These are phyloP conservation scores for Xylaria sp. DNA, from an alignment of 495 filamentous ascomycete species.

Conservation along the genomic window DNA sequence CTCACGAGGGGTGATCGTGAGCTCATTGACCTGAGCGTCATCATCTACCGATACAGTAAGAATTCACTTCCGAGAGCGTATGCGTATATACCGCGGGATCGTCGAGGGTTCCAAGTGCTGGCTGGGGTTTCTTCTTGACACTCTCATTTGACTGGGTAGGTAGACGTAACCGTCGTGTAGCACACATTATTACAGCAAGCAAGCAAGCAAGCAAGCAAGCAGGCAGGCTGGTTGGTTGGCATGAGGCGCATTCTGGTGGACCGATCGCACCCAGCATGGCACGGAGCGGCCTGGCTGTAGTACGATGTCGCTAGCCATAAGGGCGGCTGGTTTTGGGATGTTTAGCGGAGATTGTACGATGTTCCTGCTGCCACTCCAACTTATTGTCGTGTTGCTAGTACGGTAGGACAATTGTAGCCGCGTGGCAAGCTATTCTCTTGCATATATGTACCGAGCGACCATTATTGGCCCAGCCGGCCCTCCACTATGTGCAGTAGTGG, in stretches of 20 bases:
- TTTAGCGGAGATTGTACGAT: slow-evolving; percentile 15
- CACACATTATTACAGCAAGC: too few species aligned
- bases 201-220: too few species aligned
- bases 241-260: not conserved
- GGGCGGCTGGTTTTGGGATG: slow-evolving; percentile 7
- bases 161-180: too few species aligned
- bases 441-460: not conserved
- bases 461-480: slow-evolving; percentile 8
- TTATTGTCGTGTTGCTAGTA: not conserved
- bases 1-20: slow-evolving; percentile 10
- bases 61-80: not conserved
- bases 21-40: not conserved
- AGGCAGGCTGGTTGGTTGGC: not conserved
- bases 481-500: slow-evolving; percentile 7
- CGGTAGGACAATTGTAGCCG: slow-evolving; percentile 3
- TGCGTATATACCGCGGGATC: not conserved
- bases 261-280: not conserved
- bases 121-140: not conserved
- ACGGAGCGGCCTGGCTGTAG: not conserved
- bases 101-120: not conserved
- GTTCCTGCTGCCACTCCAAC: not conserved
- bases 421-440: slow-evolving; percentile 24
- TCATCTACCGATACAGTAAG: slow-evolving; percentile 6
- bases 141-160: not conserved
- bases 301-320: slow-evolving; percentile 5